Evolutionary conservation across 2,329 filamentous ascomycete species (phyloP), one percentile per base, ranked within the genome.

Genomic region (Aspergillus sp.): DNA sequence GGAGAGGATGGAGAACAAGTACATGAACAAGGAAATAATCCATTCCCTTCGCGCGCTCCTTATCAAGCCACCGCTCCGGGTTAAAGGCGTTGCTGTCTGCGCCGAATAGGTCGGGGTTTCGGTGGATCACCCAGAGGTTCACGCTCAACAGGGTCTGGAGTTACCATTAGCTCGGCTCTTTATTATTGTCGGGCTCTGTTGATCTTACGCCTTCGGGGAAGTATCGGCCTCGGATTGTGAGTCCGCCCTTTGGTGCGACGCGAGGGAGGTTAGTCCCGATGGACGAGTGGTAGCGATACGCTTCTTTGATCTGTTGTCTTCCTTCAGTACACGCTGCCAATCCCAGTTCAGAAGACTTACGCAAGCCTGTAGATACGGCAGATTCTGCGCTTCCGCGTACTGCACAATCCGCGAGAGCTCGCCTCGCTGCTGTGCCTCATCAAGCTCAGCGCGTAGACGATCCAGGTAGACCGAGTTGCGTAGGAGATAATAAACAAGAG

Each of bases 51-150:
- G 52, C 23, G 15, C 54, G 30, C 7, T 59, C 57, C 8, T 46
- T 25, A 25, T 59, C 31, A 38, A 69, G 55, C 76, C 76, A 79
- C 17, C 77, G 66, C 22, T 72, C 68, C 1, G 76, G 76, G 22
- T 74, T 72, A 60, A 74, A 79, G 6, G 64, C 41, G 9, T 67
- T 55, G 15, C 71, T 71, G 54, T 79, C 75, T 1, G 65, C 51
- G 28, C 76, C 76, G 62, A 75, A 77, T 11, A 76, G 51, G 17
- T 66, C 64, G 7, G 62, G 59, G 41, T 68, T 66, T 9, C 67
- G 69, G 55, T 78, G 76, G 46, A 76, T 69, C 0, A 73, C 74
- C 73, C 64, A 78, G 25, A 71, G 67, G 49, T 73, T 74, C 28
- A 76, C 64, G 23, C 67, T 70, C 5, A 76, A 62, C 6, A 71